These are phyloP conservation scores for Ogataea trehalophila DNA, from an alignment of 805 yeast species.

Conservation along the genomic window DNA sequence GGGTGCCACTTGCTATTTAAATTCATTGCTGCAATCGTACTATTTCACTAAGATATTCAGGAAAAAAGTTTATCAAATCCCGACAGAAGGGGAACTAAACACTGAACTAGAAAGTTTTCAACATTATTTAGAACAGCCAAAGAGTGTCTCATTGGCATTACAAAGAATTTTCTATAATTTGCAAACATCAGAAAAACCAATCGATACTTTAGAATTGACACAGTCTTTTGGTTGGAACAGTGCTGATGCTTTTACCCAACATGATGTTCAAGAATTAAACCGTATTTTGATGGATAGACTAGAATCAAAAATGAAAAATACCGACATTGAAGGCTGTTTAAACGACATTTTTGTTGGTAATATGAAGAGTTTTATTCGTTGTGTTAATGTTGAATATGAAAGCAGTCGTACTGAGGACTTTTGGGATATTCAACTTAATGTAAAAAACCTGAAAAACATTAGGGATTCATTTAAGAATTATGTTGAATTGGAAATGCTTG, in stretches of 20 bases:
- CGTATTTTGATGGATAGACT: slow-evolving; percentile 92
- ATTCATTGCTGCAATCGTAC: slow-evolving; percentile 86
- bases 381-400: slow-evolving; percentile 90
- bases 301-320: slow-evolving; percentile 87
- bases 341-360: slow-evolving; percentile 90
- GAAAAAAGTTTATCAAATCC: slow-evolving; percentile 82
- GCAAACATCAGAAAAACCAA: slow-evolving; percentile 66
- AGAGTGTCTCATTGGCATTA: slow-evolving; percentile 72
- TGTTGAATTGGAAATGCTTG: slow-evolving; percentile 80
- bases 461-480: slow-evolving; percentile 79
- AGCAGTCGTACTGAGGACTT: slow-evolving; percentile 89
- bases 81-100: slow-evolving; percentile 55
- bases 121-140: slow-evolving; percentile 30
- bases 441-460: slow-evolving; percentile 70
- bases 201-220: slow-evolving; percentile 83
- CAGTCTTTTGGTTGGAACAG: slow-evolving; percentile 96
- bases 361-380: slow-evolving; percentile 91
- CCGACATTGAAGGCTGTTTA: slow-evolving; percentile 68
- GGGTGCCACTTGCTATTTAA: slow-evolving; percentile 97
- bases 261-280: slow-evolving; percentile 95
- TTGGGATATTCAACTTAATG: slow-evolving; percentile 97
- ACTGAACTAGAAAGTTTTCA: slow-evolving; percentile 29
- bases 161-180: slow-evolving; percentile 84
- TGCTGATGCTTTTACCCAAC: slow-evolving; percentile 93
- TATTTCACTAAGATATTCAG: slow-evolving; percentile 81